phyloP scores from a whole-genome alignment of 2,329 filamentous ascomycete species.

The Ascochyta rabiei region DNA sequence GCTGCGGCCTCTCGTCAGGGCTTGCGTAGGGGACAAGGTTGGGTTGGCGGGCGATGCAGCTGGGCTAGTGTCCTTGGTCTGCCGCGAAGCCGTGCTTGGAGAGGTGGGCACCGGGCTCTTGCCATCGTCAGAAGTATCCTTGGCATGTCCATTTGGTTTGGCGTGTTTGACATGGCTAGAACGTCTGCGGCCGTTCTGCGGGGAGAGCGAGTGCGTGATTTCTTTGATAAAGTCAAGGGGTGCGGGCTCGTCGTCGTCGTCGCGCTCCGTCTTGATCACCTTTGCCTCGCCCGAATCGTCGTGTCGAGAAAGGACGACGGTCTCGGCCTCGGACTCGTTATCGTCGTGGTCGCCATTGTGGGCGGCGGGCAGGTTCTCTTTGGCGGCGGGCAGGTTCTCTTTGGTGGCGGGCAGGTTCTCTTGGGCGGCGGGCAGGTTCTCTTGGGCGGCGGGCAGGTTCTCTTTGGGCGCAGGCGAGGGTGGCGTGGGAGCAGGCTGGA shows the following conservation, averaged over 20 bases:
- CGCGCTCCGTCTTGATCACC: conserved; percentile 49
- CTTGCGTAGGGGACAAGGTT: conserved; percentile 34
- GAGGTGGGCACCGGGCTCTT: conserved; percentile 45
- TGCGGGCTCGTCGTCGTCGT: conserved; percentile 33
- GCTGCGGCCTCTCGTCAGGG: conserved; percentile 43
- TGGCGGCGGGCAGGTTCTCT: conserved; percentile 27
- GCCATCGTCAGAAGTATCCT: conserved; percentile 38
- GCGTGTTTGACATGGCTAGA: conserved; percentile 29
- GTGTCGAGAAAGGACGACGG: conserved; percentile 52
- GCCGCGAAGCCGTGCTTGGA: conserved; percentile 43
- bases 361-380: conserved; percentile 21
- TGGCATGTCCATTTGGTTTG: conserved; percentile 38
- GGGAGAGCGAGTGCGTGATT: conserved; percentile 31
- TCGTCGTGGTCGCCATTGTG: conserved; percentile 44
- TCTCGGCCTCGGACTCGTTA: conserved; percentile 58
- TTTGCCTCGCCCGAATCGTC: conserved; percentile 49
- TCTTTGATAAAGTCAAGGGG: conserved; percentile 39
- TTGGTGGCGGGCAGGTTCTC: conserved; percentile 29
- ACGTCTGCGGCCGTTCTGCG: conserved; percentile 35
- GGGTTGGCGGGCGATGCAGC: conserved; percentile 35
- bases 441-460: conserved; percentile 27
- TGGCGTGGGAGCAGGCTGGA: conserved; percentile 17
- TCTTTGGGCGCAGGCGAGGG: too few relatives aligned
- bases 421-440: conserved; percentile 23
- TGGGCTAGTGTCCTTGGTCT: conserved; percentile 45